Evolutionary conservation across 371 early-diverging fungal genomes (phyloP).

Genomic region (Catenaria anguillulae): DNA sequence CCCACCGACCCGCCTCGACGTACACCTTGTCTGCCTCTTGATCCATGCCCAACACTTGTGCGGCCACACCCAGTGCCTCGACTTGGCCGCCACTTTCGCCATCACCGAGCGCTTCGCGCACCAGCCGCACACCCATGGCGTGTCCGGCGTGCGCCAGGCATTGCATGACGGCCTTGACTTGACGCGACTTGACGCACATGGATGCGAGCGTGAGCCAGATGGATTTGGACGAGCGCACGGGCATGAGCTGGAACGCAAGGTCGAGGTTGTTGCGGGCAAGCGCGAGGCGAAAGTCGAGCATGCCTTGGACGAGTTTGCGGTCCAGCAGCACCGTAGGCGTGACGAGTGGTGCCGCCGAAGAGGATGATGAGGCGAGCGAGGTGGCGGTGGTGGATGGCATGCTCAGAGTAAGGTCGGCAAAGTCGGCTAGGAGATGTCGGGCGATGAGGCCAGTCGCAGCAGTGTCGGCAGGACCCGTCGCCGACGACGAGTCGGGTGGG

Average conservation of each 20-base stretch:
- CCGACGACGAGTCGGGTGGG: not conserved
- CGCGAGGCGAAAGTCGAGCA: slow-evolving; percentile 28
- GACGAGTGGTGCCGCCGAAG: too few species aligned
- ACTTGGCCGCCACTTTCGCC: not conserved
- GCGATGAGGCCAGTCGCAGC: too few species aligned
- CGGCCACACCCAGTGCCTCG: slow-evolving; percentile 16
- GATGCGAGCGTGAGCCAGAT: slow-evolving; percentile 31
- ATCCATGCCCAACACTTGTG: slow-evolving; percentile 20
- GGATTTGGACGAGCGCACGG: slow-evolving; percentile 18
- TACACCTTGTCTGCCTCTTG: not conserved
- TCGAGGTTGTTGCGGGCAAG: slow-evolving; percentile 28
- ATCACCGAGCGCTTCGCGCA: slow-evolving; percentile 9
- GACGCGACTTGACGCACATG: slow-evolving; percentile 26
- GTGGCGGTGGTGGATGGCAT: not conserved
- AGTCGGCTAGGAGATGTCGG: too few species aligned
- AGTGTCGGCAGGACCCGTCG: too few species aligned
- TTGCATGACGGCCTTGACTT: slow-evolving; percentile 20
- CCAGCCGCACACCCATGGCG: slow-evolving; percentile 18
- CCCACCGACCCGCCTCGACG: slow-evolving; percentile 12
- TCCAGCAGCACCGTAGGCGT: not conserved
- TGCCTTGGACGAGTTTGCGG: slow-evolving; percentile 12
- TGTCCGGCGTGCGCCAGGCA: slow-evolving; percentile 29
- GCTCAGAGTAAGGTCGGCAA: not conserved
- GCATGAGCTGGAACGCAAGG: slow-evolving; percentile 25
- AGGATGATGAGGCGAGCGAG: too few species aligned